Conservation (phyloP, 1,284 basidiomycete genomes). For the Laetiporus sulphureus region DNA sequence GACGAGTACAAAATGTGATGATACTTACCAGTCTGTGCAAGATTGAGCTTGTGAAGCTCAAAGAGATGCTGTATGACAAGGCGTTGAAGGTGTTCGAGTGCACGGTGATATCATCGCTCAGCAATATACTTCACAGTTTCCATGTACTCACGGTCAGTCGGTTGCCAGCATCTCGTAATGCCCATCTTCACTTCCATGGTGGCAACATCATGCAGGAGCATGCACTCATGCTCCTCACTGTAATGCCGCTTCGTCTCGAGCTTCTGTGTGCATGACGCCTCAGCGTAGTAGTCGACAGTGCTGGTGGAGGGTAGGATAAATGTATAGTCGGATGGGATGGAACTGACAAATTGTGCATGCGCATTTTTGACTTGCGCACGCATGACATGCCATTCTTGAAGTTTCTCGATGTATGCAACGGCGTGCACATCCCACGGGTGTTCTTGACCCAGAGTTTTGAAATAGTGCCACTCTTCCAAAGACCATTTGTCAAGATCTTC, state of each 20-base stretch:
- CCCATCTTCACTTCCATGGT: conserved; percentile 17
- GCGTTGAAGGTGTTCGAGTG: conserved; percentile 21
- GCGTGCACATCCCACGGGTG: conserved; percentile 7
- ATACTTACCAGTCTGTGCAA: conserved; percentile 16
- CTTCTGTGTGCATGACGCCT: conserved; percentile 4
- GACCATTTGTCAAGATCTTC: conserved; percentile 10
- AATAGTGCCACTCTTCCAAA: conserved; percentile 11
- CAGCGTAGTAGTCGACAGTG: conserved; percentile 2
- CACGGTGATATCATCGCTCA: conserved; percentile 15
- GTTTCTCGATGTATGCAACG: conserved; percentile 15
- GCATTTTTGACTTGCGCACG: not conserved
- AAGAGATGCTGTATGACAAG: conserved; percentile 24
- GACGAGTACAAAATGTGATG: not conserved
- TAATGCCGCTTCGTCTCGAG: conserved; percentile 7
- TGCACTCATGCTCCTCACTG: conserved; percentile 1
- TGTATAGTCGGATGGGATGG: conserved; percentile 1
- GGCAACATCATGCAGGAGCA: conserved; percentile 9
- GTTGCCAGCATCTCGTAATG: conserved; percentile 17
- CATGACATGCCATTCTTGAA: conserved; percentile 3
- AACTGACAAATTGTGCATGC: not conserved
- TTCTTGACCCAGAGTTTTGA: conserved; percentile 13
- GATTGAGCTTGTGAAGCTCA: conserved; percentile 24
- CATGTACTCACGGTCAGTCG: conserved; percentile 1
- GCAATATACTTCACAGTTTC: conserved; percentile 11
- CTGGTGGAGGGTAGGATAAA: not conserved